Evolutionary conservation across 2,329 filamentous ascomycete species (phyloP).

Genomic region (Cercospora nicotianae): DNA sequence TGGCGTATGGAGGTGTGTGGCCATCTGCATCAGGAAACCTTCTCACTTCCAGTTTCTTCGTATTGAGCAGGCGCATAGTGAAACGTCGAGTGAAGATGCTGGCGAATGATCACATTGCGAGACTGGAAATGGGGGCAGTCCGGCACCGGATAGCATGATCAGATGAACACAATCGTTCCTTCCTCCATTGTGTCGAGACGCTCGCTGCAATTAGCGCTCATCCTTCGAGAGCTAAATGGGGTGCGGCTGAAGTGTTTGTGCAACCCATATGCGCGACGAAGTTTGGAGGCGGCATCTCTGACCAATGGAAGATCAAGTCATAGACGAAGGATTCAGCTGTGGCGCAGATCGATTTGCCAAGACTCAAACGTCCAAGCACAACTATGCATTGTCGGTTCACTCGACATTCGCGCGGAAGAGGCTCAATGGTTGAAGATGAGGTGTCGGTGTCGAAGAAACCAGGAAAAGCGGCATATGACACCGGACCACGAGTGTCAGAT

Average conservation of each 20-base stretch:
- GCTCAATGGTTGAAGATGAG: neutral
- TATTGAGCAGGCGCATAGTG: conserved; percentile 16
- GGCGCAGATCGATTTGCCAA: neutral
- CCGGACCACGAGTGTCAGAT: neutral
- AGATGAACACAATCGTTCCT: neutral
- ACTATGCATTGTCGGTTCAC: neutral
- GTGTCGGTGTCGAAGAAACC: neutral
- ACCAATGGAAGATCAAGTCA: neutral
- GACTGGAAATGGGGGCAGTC: neutral
- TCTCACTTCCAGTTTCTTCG: neutral
- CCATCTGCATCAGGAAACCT: conserved; percentile 11
- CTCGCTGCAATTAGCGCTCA: neutral
- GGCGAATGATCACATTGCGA: neutral
- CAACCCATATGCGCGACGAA: neutral
- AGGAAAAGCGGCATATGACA: neutral
- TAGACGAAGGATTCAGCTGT: neutral
- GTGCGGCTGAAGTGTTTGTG: neutral
- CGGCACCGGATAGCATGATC: neutral
- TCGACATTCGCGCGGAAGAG: neutral
- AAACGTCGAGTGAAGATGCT: neutral
- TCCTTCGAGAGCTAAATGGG: neutral
- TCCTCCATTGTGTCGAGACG: neutral
- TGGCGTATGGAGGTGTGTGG: conserved; percentile 20
- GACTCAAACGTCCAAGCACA: neutral
- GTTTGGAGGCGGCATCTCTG: neutral